These are phyloP conservation scores for Globisporangium irregulare DNA, from an alignment of 352 stramenopile genomes.

Conservation along the genomic window DNA sequence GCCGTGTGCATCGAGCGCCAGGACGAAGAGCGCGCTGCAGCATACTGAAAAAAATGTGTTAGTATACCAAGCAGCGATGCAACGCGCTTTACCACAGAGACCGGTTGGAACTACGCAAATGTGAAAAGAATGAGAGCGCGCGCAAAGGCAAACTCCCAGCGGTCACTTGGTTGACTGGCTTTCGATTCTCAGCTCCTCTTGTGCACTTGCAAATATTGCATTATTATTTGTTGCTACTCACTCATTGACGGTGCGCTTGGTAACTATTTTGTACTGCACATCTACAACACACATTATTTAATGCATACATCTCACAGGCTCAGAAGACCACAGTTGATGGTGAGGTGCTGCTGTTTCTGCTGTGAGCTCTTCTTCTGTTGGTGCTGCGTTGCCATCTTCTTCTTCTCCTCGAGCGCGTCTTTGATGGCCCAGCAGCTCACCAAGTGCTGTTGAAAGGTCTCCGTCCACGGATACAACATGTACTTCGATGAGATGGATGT, in stretches of 20 bases:
- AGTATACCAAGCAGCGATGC: background rate
- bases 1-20: constrained; percentile 29
- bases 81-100: too few relatives aligned
- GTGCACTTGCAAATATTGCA: background rate
- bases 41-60: background rate
- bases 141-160: background rate
- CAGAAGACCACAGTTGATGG: background rate
- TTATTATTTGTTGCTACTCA: background rate
- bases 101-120: background rate
- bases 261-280: background rate
- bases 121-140: background rate
- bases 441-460: background rate
- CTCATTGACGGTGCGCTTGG: background rate
- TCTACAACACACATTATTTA: background rate
- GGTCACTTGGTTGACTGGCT: background rate
- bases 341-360: background rate
- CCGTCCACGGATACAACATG: background rate
- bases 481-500: background rate
- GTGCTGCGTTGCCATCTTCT: background rate
- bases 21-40: constrained; percentile 21
- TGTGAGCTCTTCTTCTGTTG: background rate
- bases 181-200: background rate
- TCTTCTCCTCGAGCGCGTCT: background rate
- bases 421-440: background rate
- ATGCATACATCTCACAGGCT: background rate